phyloP scores from a whole-genome alignment of 2,329 filamentous ascomycete genomes.

The Ophiocordyceps unilateralis region DNA sequence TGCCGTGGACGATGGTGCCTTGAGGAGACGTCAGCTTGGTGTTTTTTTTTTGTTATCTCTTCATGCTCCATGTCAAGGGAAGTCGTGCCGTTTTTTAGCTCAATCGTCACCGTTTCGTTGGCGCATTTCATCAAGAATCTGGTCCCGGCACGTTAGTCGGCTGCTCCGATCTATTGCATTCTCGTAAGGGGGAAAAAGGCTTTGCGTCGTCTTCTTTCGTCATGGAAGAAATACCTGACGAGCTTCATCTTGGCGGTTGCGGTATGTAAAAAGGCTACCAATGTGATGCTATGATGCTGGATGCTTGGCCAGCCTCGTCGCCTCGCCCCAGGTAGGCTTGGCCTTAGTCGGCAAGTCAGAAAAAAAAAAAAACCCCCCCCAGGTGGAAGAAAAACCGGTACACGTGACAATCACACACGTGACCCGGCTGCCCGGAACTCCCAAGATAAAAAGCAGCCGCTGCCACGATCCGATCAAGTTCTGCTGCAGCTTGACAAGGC shows the following conservation, averaged over 20 bases:
- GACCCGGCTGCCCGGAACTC: no score
- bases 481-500: no score
- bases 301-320: not conserved
- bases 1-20: constrained; percentile 94
- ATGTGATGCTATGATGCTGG: no score
- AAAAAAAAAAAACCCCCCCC: not conserved
- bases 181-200: no score
- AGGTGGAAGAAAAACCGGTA: no score
- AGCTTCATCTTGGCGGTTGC: constrained; percentile 64
- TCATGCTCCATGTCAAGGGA: not conserved
- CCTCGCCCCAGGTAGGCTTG: not conserved
- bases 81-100: constrained; percentile 80
- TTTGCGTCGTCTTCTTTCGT: not conserved
- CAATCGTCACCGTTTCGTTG: constrained; percentile 96
- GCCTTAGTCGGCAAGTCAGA: not conserved
- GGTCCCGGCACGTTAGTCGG: constrained; percentile 5
- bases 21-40: constrained; percentile 2
- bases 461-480: no score
- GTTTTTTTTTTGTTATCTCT: constrained; percentile 1
- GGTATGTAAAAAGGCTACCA: not conserved
- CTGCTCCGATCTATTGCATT: no score
- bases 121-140: constrained; percentile 99
- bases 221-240: constrained; percentile 56
- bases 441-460: no score
- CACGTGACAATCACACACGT: no score